A percentile compares a stretch with the other conserved stretches of the same genome.
phyloP scores from a whole-genome alignment of 176 grass and related monocot species.

The Eragrostis curvula region DNA sequence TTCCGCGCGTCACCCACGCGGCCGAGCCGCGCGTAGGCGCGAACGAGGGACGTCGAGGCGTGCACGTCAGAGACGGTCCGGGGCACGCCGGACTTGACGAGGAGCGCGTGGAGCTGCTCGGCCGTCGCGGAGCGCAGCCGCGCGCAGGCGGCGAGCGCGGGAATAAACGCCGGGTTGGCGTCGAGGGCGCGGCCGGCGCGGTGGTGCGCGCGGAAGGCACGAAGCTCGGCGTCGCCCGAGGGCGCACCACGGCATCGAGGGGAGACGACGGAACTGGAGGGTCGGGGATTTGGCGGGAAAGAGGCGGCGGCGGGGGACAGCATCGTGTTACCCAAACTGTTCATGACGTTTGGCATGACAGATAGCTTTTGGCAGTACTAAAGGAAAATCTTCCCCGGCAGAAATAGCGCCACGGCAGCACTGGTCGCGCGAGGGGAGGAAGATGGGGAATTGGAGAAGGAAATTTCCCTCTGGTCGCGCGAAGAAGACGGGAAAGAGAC shows the following conservation, averaged over 20 bases:
- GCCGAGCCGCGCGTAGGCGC: slow-evolving; percentile 41
- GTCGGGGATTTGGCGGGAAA: slow-evolving; percentile 6
- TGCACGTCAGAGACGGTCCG: slow-evolving; percentile 26
- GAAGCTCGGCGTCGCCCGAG: slow-evolving; percentile 28
- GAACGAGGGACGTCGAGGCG: slow-evolving; percentile 46
- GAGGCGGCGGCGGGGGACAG: neutral
- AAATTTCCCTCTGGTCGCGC: no score
- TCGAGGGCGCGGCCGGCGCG: slow-evolving; percentile 5
- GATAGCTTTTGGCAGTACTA: neutral
- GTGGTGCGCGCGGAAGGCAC: slow-evolving; percentile 47
- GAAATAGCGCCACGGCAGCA: no score
- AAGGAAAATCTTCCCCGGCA: neutral
- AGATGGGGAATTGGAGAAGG: no score
- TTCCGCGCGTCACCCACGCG: slow-evolving; percentile 46
- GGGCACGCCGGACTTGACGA: slow-evolving; percentile 46
- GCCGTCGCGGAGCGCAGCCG: slow-evolving; percentile 33
- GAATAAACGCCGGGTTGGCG: slow-evolving; percentile 42
- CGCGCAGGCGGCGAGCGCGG: slow-evolving; percentile 52
- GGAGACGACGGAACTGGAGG: slow-evolving; percentile 10
- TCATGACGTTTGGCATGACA: neutral
- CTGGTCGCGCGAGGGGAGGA: no score
- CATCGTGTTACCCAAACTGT: neutral
- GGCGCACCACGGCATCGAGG: slow-evolving; percentile 23
- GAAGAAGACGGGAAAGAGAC: no score
- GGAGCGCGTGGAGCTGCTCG: slow-evolving; percentile 59